Base-by-base conservation (phyloP, 345 rosid genomes). In the Acer saccharum region DNA sequence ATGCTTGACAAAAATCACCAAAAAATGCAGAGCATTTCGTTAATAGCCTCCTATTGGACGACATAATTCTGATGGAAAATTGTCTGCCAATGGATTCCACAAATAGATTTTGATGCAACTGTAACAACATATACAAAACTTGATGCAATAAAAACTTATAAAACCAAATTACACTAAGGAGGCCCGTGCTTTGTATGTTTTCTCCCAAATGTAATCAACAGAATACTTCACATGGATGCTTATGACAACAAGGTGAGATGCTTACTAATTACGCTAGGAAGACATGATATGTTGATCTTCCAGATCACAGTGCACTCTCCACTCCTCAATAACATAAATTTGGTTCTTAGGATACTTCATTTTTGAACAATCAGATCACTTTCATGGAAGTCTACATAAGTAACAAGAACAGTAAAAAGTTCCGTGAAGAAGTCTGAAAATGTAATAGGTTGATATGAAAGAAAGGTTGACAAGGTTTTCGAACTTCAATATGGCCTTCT, bases 1-100 rank as follows among this genome's bases (percentile, higher is more conserved):
- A 78, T 6, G 21, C 39, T 63, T 29, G 46, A 63, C 58, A 44
- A 62, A 75, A 10, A 76, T 74, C 73, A 68, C 74, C 75, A 52
- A 3, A 65, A 77, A 71, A 71, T 73, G 41, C 77, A 76, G 71
- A 70, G 75, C 74, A 80, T 50, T 25, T 69, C 20, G 65, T 75
- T 60, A 68, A 39, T 57, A 44, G 65, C 69, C 65, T 71, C 84
- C 71, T 64, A 77, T 14, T 68, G 70, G 71, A 46, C 73, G 60
- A 66, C 39, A 67, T 27, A 74, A 48, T 67, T 65, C 48, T 52
- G 79, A 66, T 58, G 41, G 57, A 68, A 61, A 48, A 20, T 16
- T 29, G 74, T 73, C 78, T 61, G 74, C 74, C 73, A 66, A 55
- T 62, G 46, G 71, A 71, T 55, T 70, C 77, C 70, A 74, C 44